A percentile compares a stretch with the other conserved stretches of the same genome.
Evolutionary conservation across 768 basidiomycete species (phyloP).

Genomic region (Termitomyces sp.): DNA sequence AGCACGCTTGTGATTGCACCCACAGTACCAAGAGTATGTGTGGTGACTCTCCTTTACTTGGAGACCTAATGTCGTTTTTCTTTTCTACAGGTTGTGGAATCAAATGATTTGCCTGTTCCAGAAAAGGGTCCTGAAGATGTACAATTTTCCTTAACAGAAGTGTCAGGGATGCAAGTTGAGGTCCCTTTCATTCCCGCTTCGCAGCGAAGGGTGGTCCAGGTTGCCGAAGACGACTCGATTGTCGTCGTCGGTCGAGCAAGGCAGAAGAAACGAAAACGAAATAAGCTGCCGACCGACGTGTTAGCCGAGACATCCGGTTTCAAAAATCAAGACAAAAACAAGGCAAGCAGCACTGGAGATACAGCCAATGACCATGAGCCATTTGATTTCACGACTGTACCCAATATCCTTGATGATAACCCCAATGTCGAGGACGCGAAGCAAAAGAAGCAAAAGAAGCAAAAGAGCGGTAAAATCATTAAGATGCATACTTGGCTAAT

Average conservation of each 20-base stretch:
- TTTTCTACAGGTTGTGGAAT: neutral
- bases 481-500: neutral
- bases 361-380: slow-evolving; percentile 28
- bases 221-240: slow-evolving; percentile 52
- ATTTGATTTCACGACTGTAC: slow-evolving; percentile 66
- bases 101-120: slow-evolving; percentile 4
- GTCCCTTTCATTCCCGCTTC: slow-evolving; percentile 74
- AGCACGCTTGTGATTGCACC: slow-evolving; percentile 58
- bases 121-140: slow-evolving; percentile 8
- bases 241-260: slow-evolving; percentile 65
- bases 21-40: slow-evolving; percentile 36
- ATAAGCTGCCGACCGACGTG: slow-evolving; percentile 20
- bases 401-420: slow-evolving; percentile 68
- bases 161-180: slow-evolving; percentile 51
- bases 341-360: slow-evolving; percentile 16
- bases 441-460: slow-evolving; percentile 48
- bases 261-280: slow-evolving; percentile 62
- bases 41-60: neutral
- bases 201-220: slow-evolving; percentile 36
- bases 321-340: slow-evolving; percentile 12
- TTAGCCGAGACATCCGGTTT: slow-evolving; percentile 15
- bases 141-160: slow-evolving; percentile 18
- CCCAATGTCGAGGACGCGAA: slow-evolving; percentile 33
- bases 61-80: neutral
- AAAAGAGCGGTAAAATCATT: slow-evolving; percentile 25